phyloP scores from a whole-genome alignment of 257 asterid genomes.

The Fraxinus anomala region DNA sequence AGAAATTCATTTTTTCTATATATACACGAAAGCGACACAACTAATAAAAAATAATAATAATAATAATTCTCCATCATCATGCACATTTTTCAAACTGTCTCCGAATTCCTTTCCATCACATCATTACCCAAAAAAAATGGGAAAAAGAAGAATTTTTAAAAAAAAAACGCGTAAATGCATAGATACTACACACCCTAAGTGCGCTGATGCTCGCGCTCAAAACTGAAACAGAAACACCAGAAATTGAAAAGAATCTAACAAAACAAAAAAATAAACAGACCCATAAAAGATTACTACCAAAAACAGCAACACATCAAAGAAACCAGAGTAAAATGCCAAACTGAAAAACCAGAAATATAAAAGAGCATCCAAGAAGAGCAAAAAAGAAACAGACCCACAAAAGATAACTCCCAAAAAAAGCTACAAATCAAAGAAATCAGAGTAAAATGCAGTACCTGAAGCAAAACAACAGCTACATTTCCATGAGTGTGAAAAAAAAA shows the following conservation, averaged over 20 bases:
- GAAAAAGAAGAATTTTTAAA: background rate
- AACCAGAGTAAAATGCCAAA: slow-evolving; percentile 20
- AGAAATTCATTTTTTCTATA: slow-evolving; percentile 1
- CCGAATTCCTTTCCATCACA: slow-evolving; percentile 34
- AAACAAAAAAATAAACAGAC: background rate
- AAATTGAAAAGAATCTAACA: background rate
- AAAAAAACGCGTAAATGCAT: background rate
- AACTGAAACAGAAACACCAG: background rate
- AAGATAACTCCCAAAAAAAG: background rate
- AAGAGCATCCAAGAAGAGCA: background rate
- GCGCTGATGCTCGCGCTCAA: slow-evolving; percentile 4
- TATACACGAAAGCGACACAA: slow-evolving; percentile 40
- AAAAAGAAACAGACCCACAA: background rate
- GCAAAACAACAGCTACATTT: slow-evolving; percentile 3
- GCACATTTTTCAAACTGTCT: slow-evolving; percentile 7
- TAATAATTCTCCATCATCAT: slow-evolving; percentile 24
- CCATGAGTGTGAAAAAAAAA: background rate
- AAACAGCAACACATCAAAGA: background rate
- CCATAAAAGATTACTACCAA: background rate
- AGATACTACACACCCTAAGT: background rate
- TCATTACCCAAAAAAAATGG: slow-evolving; percentile 15
- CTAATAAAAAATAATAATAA: background rate
- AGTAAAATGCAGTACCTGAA: slow-evolving; percentile 11
- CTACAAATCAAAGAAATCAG: background rate
- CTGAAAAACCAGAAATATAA: background rate